phyloP scores from a whole-genome alignment of 139 green algal genomes.

The Choricystis sp. region DNA sequence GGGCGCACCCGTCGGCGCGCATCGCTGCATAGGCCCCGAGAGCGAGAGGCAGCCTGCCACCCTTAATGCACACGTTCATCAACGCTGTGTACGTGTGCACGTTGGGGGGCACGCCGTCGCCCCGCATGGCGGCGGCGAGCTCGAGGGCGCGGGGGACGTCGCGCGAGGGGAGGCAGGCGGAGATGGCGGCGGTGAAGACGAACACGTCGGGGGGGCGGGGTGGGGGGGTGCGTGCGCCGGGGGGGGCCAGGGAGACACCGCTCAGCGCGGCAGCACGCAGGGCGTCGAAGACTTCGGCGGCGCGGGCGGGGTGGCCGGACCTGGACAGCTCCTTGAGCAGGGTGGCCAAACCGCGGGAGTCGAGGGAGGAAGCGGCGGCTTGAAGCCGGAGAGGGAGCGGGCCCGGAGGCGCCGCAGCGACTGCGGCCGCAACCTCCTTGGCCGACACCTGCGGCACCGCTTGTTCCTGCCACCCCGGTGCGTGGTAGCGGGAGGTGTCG shows the following conservation, averaged over 20 bases:
- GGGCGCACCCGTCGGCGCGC: constrained; percentile 10
- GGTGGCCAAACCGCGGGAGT: constrained; percentile 42
- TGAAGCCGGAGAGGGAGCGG: background rate
- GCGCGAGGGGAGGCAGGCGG: constrained; percentile 54
- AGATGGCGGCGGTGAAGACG: constrained; percentile 67
- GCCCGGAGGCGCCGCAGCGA: background rate
- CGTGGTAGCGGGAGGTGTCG: too few species aligned
- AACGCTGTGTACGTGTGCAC: constrained; percentile 75
- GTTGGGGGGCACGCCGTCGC: constrained; percentile 44
- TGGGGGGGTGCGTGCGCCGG: constrained; percentile 8
- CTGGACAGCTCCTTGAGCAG: constrained; percentile 64
- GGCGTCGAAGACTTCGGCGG: constrained; percentile 3
- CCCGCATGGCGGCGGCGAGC: constrained; percentile 50
- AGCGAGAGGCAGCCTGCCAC: background rate
- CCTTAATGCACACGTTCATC: constrained; percentile 81
- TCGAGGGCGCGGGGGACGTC: constrained; percentile 55
- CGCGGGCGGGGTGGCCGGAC: constrained; percentile 18
- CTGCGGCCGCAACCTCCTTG: background rate
- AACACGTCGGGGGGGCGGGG: constrained; percentile 58
- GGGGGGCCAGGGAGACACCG: too few species aligned
- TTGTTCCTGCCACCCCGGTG: background rate
- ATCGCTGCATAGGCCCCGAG: constrained; percentile 33
- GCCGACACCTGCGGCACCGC: background rate
- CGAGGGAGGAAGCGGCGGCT: constrained; percentile 15
- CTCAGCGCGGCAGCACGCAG: background rate